Evolutionary conservation across 2,329 filamentous ascomycete genomes (phyloP).

Genomic region (Davidsoniella australis): DNA sequence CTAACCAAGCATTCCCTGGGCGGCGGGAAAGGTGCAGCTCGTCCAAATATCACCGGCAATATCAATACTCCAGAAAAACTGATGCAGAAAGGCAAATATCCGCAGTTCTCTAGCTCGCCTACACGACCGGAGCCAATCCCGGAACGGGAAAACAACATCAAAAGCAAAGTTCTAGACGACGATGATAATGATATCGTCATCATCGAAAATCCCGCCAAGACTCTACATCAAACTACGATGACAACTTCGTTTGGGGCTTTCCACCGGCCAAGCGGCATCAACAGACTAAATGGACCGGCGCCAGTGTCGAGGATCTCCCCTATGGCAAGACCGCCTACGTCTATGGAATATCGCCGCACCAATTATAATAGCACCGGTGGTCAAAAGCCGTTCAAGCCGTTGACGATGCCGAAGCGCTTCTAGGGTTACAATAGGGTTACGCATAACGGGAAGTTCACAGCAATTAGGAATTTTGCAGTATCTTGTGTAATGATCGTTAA

Average conservation of each 20-base stretch:
- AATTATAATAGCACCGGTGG: neutral
- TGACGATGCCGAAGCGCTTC: slow-evolving; percentile 25
- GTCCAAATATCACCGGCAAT: slow-evolving; percentile 11
- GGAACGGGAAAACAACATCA: slow-evolving; percentile 2
- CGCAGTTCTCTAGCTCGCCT: slow-evolving; percentile 42
- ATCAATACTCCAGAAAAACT: neutral
- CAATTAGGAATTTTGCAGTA: too few relatives aligned
- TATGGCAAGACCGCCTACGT: slow-evolving; percentile 23
- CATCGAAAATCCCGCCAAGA: slow-evolving; percentile 22
- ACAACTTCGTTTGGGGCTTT: slow-evolving; percentile 23
- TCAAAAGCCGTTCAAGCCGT: slow-evolving; percentile 37
- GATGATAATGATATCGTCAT: slow-evolving; percentile 19
- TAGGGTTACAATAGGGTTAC: neutral
- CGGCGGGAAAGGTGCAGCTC: neutral
- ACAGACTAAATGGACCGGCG: slow-evolving; percentile 8
- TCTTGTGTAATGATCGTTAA: too few relatives aligned
- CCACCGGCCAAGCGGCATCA: slow-evolving; percentile 27
- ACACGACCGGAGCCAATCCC: slow-evolving; percentile 17
- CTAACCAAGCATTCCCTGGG: slow-evolving; percentile 26
- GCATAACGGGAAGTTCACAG: too few relatives aligned
- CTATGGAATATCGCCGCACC: neutral
- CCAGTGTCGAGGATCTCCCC: slow-evolving; percentile 27
- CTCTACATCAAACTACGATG: slow-evolving; percentile 37
- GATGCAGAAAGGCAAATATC: slow-evolving; percentile 26
- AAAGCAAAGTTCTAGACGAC: slow-evolving; percentile 14